Percentiles rank a stretch among this genome's conserved stretches.
phyloP scores from a whole-genome alignment of 306 rosid species.

The Gastrolobium bilobum region DNA sequence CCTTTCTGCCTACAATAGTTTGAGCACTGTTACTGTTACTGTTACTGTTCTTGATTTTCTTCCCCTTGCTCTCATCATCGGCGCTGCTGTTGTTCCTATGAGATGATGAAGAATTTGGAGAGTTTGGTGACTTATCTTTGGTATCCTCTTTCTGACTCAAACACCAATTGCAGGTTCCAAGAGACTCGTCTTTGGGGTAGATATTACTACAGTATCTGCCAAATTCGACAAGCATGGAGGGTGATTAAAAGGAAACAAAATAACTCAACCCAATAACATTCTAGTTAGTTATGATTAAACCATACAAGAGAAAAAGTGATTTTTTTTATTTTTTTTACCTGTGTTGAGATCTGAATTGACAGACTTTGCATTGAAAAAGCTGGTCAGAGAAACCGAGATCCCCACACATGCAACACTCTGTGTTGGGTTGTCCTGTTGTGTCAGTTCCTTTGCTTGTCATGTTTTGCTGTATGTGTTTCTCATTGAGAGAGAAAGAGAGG shows the following conservation, averaged over 20 bases:
- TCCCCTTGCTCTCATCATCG: slow-evolving; percentile 39
- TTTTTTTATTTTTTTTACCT: slow-evolving; percentile 52
- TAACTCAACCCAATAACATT: not conserved
- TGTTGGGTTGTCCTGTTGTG: slow-evolving; percentile 38
- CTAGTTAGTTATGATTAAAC: not conserved
- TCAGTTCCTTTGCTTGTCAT: slow-evolving; percentile 61
- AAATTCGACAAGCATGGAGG: not conserved
- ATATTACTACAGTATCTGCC: slow-evolving; percentile 88
- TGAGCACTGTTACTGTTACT: not conserved
- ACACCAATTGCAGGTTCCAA: slow-evolving; percentile 91
- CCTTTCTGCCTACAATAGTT: slow-evolving; percentile 34
- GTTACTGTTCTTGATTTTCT: slow-evolving; percentile 43
- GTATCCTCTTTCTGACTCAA: slow-evolving; percentile 66
- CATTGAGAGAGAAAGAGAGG: slow-evolving; percentile 50
- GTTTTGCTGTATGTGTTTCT: slow-evolving; percentile 13
- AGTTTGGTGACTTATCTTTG: slow-evolving; percentile 72
- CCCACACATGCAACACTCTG: slow-evolving; percentile 98
- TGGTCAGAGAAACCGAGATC: slow-evolving; percentile 89
- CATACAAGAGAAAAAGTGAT: not conserved
- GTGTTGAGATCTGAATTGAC: slow-evolving; percentile 98
- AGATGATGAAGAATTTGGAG: slow-evolving; percentile 82
- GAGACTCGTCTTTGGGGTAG: slow-evolving; percentile 70
- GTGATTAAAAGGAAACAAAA: not conserved
- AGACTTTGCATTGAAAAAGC: slow-evolving; percentile 83
- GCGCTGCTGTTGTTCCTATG: slow-evolving; percentile 42